Conservation (phyloP, 306 rosid species). For the Citrullus mucosospermus region DNA sequence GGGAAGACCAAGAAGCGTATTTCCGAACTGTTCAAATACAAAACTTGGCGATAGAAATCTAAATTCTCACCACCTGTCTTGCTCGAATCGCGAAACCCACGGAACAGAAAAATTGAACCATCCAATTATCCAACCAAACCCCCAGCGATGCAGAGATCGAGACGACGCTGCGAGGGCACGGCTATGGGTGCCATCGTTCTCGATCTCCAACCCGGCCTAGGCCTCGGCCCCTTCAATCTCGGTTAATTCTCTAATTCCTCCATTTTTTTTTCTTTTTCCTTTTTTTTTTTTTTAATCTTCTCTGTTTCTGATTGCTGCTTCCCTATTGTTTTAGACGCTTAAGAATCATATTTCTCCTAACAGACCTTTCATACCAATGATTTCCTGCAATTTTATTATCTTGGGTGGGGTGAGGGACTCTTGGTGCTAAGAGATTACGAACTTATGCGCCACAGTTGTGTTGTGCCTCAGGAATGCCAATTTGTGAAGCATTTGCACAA, state of each 20-base stretch:
- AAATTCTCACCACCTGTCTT: not conserved
- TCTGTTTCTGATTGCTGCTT: no score
- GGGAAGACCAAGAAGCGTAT: not conserved
- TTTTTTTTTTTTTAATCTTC: no score
- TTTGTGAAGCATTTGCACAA: constrained; percentile 91
- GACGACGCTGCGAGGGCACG: constrained; percentile 95
- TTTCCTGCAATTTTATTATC: not conserved
- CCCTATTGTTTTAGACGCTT: no score
- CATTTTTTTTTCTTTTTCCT: no score
- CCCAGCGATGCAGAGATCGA: constrained; percentile 45
- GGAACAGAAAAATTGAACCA: not conserved
- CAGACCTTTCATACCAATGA: not conserved
- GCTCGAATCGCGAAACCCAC: not conserved
- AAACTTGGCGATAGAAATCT: not conserved
- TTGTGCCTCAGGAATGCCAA: constrained; percentile 72
- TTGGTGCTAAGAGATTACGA: not conserved
- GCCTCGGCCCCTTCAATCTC: constrained; percentile 79
- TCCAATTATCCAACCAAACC: not conserved
- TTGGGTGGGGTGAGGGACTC: not conserved
- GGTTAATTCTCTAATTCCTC: constrained; percentile 25
- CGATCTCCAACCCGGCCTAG: constrained; percentile 87
- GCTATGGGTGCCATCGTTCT: constrained; percentile 98
- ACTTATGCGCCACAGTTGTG: not conserved
- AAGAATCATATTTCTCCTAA: no score
- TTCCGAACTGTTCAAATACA: not conserved